Base-by-base conservation (phyloP, 306 rosid genomes). In the Luffa aegyptiaca region DNA sequence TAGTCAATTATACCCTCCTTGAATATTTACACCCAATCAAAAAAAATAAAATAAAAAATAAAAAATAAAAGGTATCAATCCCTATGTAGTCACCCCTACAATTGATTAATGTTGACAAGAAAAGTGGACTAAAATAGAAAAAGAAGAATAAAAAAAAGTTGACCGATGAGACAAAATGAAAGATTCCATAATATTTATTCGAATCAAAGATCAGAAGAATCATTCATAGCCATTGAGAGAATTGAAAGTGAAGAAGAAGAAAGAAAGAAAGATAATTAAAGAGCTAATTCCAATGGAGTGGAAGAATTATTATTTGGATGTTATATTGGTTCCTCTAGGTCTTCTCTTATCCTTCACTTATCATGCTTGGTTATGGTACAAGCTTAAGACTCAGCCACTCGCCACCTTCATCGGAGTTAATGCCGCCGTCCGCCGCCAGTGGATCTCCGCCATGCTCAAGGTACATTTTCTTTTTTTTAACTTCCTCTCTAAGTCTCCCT, bases 351-450 rank as follows among this genome's bases (percentile, higher is more conserved):
- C 31, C n/a, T 21, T 69, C 36, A 4, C 31, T 11, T 77, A 82
- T n/a, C 81, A 82, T 61, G 73, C 72, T 17, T 82, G 85, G 85
- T 62, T 82, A 53, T 78, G 81, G 81, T 37, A 70, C 66, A 69
- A 77, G 64, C 65, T 82, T 45, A 76, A 77, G 10, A 82, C 81
- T 33, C 85, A 77, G 6, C 85, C 85, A 6, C 65, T 68, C 63
- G n/a, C 72, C 36, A 82, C 85, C 73, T 45, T 58, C 49, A 69
- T 82, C 52, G 85, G 81, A n/a, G 46, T 56, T 8, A 78, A 59
- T 69, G 20, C 51, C 7, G 14, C 18, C 7, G 82, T 44, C 1
- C 84, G 81, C 31, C 84, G 81, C 45, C 51, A 12, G 14, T 82
- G 79, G 82, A 49, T 82, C 66, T 42, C 85, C 1, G 36, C 81